Conservation (phyloP, 177 flowering plant species). For the Vitis hybrid region DNA sequence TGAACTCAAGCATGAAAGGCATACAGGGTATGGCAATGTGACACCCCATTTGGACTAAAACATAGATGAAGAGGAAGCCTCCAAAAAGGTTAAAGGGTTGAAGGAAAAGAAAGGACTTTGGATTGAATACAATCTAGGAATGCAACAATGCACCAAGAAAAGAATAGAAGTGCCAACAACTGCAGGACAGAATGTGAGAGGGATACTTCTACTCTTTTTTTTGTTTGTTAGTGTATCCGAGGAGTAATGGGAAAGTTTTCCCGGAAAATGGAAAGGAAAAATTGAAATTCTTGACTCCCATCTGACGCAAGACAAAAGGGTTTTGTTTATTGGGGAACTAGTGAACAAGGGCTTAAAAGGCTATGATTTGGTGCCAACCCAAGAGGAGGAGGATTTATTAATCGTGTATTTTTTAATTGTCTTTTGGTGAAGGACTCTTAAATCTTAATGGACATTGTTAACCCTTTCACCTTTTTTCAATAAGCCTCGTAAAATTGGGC, state of each 20-base stretch:
- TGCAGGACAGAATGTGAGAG: conserved; percentile 4
- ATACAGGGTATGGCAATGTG: background rate
- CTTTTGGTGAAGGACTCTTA: no score
- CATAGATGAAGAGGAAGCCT: conserved; percentile 15
- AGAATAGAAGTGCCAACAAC: conserved; percentile 26
- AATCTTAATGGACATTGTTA: no score
- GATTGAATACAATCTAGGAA: background rate
- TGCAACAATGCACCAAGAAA: conserved; percentile 17
- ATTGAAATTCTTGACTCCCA: conserved; percentile 32
- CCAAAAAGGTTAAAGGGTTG: background rate
- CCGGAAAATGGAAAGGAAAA: conserved; percentile 3
- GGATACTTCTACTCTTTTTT: background rate
- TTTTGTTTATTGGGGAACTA: background rate
- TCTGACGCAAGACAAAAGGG: conserved; percentile 15
- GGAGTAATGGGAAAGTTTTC: conserved; percentile 11
- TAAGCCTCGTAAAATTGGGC: no score
- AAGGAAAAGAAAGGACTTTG: conserved; percentile 5
- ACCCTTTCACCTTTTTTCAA: no score
- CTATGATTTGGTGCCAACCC: no score
- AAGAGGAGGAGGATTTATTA: no score
- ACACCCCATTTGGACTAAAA: background rate
- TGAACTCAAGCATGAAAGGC: background rate
- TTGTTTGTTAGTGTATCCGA: conserved; percentile 3
- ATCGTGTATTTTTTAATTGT: no score
- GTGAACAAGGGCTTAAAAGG: background rate